phyloP scores from a whole-genome alignment of 106 monocot species.

The Platanthera zijinensis region DNA sequence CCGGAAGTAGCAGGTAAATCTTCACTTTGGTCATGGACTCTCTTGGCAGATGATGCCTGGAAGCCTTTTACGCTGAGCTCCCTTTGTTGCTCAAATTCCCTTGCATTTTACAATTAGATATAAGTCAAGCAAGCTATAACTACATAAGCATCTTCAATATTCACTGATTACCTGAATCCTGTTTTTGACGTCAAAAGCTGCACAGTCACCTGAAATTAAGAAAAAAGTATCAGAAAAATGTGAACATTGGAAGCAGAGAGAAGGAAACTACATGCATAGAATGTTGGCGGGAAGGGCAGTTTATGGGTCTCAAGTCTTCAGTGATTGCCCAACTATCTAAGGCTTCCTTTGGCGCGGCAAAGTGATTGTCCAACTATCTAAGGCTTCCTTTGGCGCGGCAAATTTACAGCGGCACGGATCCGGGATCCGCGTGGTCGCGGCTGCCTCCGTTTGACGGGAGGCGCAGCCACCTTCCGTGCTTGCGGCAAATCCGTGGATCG shows the following conservation, averaged over 20 bases:
- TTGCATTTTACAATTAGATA: constrained; percentile 22
- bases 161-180: constrained; percentile 79
- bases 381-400: too few relatives aligned
- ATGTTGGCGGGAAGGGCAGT: neutral
- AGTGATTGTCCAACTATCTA: too few relatives aligned
- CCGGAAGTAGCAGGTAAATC: constrained; percentile 27
- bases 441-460: too few relatives aligned
- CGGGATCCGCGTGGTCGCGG: too few relatives aligned
- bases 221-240: constrained; percentile 1
- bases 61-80: constrained; percentile 48
- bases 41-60: constrained; percentile 36
- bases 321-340: neutral
- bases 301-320: neutral
- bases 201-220: constrained; percentile 57
- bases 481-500: too few relatives aligned
- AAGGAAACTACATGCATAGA: constrained; percentile 3
- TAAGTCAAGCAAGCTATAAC: constrained; percentile 8
- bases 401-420: too few relatives aligned
- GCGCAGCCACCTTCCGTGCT: too few relatives aligned
- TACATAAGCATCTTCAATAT: neutral
- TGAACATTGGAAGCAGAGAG: constrained; percentile 4
- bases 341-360: too few relatives aligned
- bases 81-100: constrained; percentile 99
- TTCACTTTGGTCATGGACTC: constrained; percentile 33
- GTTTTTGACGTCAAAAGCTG: constrained; percentile 97